phyloP scores from a whole-genome alignment of 2,329 filamentous ascomycete genomes.

The Pseudophaeomoniella oleicola region DNA sequence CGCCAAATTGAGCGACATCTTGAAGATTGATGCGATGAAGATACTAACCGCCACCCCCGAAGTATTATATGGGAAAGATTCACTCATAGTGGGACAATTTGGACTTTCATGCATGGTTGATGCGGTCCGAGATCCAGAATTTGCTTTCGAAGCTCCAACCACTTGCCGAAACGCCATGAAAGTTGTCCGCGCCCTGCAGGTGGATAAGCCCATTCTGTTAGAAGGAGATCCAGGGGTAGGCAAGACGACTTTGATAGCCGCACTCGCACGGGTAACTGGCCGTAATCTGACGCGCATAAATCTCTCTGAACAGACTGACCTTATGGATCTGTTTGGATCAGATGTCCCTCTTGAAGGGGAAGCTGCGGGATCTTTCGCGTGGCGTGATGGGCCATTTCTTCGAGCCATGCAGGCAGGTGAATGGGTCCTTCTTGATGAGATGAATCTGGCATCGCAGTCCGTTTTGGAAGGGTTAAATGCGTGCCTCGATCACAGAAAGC shows the following conservation, averaged over 20 bases:
- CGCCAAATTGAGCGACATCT: constrained; percentile 52
- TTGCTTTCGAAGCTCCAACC: constrained; percentile 78
- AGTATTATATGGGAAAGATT: constrained; percentile 38
- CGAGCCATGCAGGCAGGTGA: constrained; percentile 93
- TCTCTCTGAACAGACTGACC: constrained; percentile 89
- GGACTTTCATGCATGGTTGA: constrained; percentile 40
- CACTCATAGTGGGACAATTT: constrained; percentile 62
- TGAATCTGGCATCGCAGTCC: constrained; percentile 95
- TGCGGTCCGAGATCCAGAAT: constrained; percentile 41
- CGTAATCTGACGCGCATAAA: constrained; percentile 86
- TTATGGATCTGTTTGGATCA: constrained; percentile 94
- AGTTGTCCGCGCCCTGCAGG: constrained; percentile 74
- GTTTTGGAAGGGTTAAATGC: constrained; percentile 93
- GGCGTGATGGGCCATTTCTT: constrained; percentile 89
- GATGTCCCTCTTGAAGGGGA: constrained; percentile 93
- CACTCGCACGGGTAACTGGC: constrained; percentile 65
- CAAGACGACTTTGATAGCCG: constrained; percentile 85
- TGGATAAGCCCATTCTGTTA: constrained; percentile 79
- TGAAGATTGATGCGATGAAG: constrained; percentile 45
- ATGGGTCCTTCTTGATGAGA: constrained; percentile 95
- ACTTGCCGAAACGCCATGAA: constrained; percentile 83
- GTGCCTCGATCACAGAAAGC: constrained; percentile 88
- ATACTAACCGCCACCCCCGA: constrained; percentile 52
- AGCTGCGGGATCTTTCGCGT: constrained; percentile 77
- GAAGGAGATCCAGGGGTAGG: constrained; percentile 97